Percentiles rank a stretch among this genome's conserved stretches.
Conservation (phyloP, 108 stramenopile genomes). For the Fistulifera pelliculosa region DNA sequence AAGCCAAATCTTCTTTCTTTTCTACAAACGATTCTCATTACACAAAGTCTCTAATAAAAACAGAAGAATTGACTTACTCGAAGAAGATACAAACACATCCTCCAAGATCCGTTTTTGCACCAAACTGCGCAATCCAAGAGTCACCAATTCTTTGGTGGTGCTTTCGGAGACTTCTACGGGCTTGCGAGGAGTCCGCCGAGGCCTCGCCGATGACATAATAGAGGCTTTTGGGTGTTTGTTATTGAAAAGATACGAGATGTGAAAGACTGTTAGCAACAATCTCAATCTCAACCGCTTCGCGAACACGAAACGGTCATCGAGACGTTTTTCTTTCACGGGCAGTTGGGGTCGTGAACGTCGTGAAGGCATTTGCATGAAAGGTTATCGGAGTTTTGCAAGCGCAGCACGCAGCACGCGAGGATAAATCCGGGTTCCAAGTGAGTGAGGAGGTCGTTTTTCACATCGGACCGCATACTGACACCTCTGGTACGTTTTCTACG, state of each 20-base stretch:
- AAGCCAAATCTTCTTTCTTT: neutral
- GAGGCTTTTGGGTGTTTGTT: too few relatives aligned
- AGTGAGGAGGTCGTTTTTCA: neutral
- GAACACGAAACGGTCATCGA: neutral
- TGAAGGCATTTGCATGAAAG: neutral
- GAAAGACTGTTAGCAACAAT: neutral
- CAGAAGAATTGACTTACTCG: conserved; percentile 23
- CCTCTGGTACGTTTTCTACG: too few relatives aligned
- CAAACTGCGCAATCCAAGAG: conserved; percentile 24
- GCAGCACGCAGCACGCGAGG: neutral
- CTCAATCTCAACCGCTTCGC: neutral
- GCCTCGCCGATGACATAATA: conserved; percentile 1
- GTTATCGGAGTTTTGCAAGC: neutral
- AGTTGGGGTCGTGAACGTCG: neutral
- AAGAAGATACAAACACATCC: conserved; percentile 38
- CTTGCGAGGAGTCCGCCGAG: neutral
- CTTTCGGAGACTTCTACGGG: conserved; percentile 2
- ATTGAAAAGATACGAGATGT: neutral
- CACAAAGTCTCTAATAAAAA: too few relatives aligned
- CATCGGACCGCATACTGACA: neutral
- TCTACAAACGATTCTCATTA: neutral
- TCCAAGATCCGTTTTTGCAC: conserved; percentile 37
- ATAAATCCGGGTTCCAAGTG: neutral
- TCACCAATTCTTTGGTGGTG: neutral
- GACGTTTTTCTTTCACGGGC: neutral